Percentiles rank a stretch among this genome's conserved stretches.
phyloP scores from a whole-genome alignment of 1,284 basidiomycete genomes.

The Fomitopsis betulina region DNA sequence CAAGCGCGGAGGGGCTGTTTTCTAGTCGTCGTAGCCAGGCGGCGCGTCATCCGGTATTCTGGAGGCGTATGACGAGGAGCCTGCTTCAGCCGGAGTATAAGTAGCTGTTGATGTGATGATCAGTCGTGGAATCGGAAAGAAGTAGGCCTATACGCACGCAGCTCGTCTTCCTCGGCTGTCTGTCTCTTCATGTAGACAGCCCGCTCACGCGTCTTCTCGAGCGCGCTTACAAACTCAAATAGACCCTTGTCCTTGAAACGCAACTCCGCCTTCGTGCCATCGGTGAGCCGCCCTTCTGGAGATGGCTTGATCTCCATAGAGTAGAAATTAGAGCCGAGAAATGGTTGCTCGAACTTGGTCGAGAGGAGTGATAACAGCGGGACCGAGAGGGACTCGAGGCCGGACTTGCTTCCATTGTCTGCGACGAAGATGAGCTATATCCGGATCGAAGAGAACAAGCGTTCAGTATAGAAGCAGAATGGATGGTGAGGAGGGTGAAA shows the following conservation, averaged over 20 bases:
- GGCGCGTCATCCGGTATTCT: constrained; percentile 48
- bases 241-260: constrained; percentile 63
- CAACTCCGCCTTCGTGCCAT: constrained; percentile 61
- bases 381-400: constrained; percentile 47
- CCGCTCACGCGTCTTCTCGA: constrained; percentile 73
- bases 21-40: constrained; percentile 53
- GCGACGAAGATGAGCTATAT: constrained; percentile 60
- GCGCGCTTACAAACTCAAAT: constrained; percentile 64
- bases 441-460: background rate
- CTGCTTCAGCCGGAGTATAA: constrained; percentile 53
- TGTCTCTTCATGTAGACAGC: constrained; percentile 72
- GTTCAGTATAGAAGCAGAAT: background rate
- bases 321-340: constrained; percentile 65
- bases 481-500: background rate
- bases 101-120: background rate
- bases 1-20: background rate
- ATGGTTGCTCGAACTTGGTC: constrained; percentile 71
- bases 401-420: constrained; percentile 28
- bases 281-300: constrained; percentile 55
- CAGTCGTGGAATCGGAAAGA: background rate
- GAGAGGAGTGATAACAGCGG: constrained; percentile 61
- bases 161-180: constrained; percentile 45
- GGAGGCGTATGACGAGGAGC: constrained; percentile 31
- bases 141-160: constrained; percentile 48
- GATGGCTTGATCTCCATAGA: constrained; percentile 62